phyloP scores from a whole-genome alignment of 768 basidiomycete genomes.

The Leucosporidium scottii region DNA sequence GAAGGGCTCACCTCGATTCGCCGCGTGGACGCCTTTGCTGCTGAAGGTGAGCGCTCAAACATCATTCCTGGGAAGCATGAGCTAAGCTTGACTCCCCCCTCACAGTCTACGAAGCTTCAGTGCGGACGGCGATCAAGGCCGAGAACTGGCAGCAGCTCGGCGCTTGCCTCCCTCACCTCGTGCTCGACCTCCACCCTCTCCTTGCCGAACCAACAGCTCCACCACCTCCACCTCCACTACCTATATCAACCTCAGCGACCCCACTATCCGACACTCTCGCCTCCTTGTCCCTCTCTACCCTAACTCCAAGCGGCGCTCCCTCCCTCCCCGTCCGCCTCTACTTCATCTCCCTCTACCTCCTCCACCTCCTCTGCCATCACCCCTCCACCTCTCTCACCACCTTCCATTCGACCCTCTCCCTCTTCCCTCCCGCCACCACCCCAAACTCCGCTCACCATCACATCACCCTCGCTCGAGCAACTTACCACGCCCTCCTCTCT shows the following conservation, averaged over 20 bases:
- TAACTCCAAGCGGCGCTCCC: background rate
- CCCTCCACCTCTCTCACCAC: background rate
- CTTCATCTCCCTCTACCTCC: conserved; percentile 1
- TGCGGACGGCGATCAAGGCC: conserved; percentile 12
- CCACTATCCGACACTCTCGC: background rate
- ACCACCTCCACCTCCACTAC: background rate
- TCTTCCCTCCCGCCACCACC: background rate
- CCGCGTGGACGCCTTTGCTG: conserved; percentile 16
- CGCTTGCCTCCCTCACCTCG: conserved; percentile 25
- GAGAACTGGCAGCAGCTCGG: conserved; percentile 23
- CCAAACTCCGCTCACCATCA: background rate
- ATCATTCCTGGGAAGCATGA: no score
- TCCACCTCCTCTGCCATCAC: conserved; percentile 3
- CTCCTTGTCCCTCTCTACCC: background rate
- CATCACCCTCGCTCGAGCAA: background rate
- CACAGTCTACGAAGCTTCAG: conserved; percentile 24
- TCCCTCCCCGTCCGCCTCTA: background rate
- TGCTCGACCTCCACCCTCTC: conserved; percentile 11
- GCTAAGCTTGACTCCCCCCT: no score
- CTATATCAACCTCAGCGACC: background rate
- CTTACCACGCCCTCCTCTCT: background rate
- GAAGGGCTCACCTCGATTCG: conserved; percentile 24
- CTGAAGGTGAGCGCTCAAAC: conserved; percentile 16
- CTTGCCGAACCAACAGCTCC: background rate
- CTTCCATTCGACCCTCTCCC: background rate